Base-by-base conservation (phyloP, 371 early-diverging fungal genomes). In the Nematocida homosporus region DNA sequence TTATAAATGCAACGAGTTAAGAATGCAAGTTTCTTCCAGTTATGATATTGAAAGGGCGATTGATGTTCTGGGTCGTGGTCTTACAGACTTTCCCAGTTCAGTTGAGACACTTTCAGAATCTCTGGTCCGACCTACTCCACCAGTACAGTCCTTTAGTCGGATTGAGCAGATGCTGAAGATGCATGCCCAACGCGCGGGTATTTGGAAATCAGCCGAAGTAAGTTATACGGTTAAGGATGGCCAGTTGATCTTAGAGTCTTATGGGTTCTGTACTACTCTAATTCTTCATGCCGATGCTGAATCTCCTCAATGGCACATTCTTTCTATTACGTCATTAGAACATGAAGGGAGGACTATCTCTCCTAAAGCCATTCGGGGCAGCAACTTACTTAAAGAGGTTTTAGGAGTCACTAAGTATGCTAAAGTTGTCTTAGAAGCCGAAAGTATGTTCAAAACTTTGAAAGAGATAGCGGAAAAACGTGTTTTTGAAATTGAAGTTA, bases 381-480 rank as follows among this genome's bases (percentile, higher is more conserved):
- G 40, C 18, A 68, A 68, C 30, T 0, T 56, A 0, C 23, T 68
- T n/a, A 68, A 59, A 32, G 69, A 68, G 25, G 27, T 68, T 25
- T 57, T 68, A 37, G 10, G 25, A n/a, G 30, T 59, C 38, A 68
- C 69, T 25, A 68, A 68, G 56, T 68, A 68, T 42, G 34, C 60
- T 5, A 27, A 56, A 20, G 10, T n/a, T 27, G 42, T 57, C 8
- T 10, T 68, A 34, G 40, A 68, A 40, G 56, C 60, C 47, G 69
- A 68, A 30, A 51, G 60, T 2, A 42, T 57, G n/a, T 68, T 16
- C 41, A 68, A 61, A 34, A n/a, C 34, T 0, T n/a, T 68, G 6
- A 61, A 56, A 34, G 37, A 20, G 4, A 44, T 8, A 47, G 10
- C 48, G 48, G 69, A 68, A 4, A 68, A 30, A 23, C 56, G 60